A percentile compares a stretch with the other conserved stretches of the same genome.
Evolutionary conservation across 2,329 filamentous ascomycete genomes (phyloP).

Genomic region (Botryotinia narcissicola): DNA sequence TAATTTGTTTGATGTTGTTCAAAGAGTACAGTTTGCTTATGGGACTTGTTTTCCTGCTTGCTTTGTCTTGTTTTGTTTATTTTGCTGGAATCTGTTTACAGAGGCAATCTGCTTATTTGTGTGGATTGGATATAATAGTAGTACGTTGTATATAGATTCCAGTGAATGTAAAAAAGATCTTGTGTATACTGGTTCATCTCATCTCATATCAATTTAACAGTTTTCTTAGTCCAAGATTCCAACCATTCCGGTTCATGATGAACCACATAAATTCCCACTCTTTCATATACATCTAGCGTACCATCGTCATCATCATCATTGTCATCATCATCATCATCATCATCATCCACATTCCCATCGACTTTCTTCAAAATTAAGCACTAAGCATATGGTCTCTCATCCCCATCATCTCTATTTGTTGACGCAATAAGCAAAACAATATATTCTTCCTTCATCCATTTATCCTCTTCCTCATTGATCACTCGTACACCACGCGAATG

Average conservation of each 20-base stretch:
- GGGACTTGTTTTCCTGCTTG: neutral
- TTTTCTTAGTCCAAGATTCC: neutral
- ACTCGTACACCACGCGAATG: neutral
- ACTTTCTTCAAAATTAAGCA: neutral
- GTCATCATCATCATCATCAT: neutral
- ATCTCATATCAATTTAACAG: neutral
- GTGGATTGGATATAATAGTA: neutral
- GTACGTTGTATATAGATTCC: too few relatives aligned
- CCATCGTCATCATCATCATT: neutral
- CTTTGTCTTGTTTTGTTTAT: neutral
- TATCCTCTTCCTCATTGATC: neutral
- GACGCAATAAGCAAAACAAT: neutral
- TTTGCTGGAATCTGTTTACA: neutral
- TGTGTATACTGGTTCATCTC: neutral
- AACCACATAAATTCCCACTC: neutral
- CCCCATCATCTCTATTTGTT: neutral
- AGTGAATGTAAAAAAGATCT: too few relatives aligned
- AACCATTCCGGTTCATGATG: neutral
- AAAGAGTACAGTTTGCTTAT: neutral
- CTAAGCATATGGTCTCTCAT: neutral
- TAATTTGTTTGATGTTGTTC: neutral
- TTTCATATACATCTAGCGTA: neutral
- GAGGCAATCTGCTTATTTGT: neutral
- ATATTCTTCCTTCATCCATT: neutral
- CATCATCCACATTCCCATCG: neutral